These are phyloP conservation scores for Neurospora crassa DNA, from an alignment of 2,329 filamentous ascomycete species.

Conservation along the genomic window DNA sequence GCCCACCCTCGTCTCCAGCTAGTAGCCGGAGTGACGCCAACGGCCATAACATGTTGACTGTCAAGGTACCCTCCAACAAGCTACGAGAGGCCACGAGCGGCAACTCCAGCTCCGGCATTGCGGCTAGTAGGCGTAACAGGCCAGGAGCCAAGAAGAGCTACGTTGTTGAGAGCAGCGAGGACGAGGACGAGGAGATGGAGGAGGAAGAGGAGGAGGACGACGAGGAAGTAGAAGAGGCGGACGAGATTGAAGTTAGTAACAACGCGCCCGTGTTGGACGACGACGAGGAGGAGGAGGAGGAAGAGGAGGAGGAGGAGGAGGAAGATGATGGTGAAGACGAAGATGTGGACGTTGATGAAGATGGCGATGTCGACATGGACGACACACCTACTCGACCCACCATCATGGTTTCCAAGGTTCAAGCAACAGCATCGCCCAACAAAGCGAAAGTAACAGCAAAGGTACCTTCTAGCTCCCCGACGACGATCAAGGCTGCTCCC, in stretches of 20 bases:
- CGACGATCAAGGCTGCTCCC: conserved; percentile 9
- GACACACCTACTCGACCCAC: conserved; percentile 27
- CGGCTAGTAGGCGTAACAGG: conserved; percentile 37
- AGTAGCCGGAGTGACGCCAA: conserved; percentile 24
- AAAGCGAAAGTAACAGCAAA: conserved; percentile 18
- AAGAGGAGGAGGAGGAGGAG: conserved; percentile 19
- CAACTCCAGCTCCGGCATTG: conserved; percentile 22
- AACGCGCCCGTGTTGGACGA: conserved; percentile 18
- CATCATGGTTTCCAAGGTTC: conserved; percentile 40
- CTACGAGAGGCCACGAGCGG: conserved; percentile 39
- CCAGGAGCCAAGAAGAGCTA: conserved; percentile 50
- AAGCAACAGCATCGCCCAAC: conserved; percentile 24
- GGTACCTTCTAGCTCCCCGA: not conserved
- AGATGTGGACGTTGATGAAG: conserved; percentile 31
- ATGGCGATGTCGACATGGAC: conserved; percentile 41
- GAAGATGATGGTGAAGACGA: conserved; percentile 17
- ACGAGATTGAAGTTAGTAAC: conserved; percentile 15
- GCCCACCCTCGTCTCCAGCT: conserved; percentile 33
- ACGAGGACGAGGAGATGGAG: conserved; percentile 30
- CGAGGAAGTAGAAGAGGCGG: conserved; percentile 13
- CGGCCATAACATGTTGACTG: conserved; percentile 38
- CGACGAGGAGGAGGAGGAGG: conserved; percentile 8
- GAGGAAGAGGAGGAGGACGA: conserved; percentile 27
- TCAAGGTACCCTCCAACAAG: conserved; percentile 43
- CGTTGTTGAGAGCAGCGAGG: conserved; percentile 42